Percentiles rank a stretch among this genome's conserved stretches.
Evolutionary conservation across 805 yeast species (phyloP).

Genomic region (Naumovozyma castellii): DNA sequence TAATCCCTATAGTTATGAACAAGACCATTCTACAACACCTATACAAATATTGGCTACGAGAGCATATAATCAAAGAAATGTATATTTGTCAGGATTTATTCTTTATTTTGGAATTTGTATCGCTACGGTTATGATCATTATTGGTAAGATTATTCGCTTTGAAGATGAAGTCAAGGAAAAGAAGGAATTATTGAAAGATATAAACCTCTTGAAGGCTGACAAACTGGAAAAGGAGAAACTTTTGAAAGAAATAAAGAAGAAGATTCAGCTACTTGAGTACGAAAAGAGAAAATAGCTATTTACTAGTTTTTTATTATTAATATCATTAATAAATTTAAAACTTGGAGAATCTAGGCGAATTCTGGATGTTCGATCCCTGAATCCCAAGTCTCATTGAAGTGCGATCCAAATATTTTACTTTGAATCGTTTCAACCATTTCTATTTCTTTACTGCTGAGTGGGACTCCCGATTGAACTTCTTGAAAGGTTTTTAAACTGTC

Average conservation of each 20-base stretch:
- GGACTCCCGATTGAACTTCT: slow-evolving; percentile 27
- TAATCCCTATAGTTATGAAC: slow-evolving; percentile 11
- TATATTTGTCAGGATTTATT: slow-evolving; percentile 52
- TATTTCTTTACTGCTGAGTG: slow-evolving; percentile 35
- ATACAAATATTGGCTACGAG: slow-evolving; percentile 46
- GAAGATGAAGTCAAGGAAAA: slow-evolving; percentile 13
- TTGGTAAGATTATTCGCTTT: slow-evolving; percentile 41
- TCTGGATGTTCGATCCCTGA: slow-evolving; percentile 32
- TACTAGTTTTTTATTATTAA: too few relatives aligned
- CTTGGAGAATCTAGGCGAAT: neutral
- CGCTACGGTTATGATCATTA: slow-evolving; percentile 41
- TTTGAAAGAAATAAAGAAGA: neutral
- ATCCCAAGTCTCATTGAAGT: slow-evolving; percentile 59
- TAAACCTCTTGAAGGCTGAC: neutral
- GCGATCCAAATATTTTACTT: slow-evolving; percentile 38
- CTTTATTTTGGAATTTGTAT: slow-evolving; percentile 45
- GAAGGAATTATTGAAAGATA: neutral
- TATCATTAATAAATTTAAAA: too few relatives aligned
- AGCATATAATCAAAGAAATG: slow-evolving; percentile 51
- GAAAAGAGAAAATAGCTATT: too few relatives aligned
- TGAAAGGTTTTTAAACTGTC: slow-evolving; percentile 53
- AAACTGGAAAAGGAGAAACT: neutral
- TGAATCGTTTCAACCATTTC: slow-evolving; percentile 36
- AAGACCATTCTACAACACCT: slow-evolving; percentile 21
- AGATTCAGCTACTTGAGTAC: neutral